Evolutionary conservation across 352 stramenopile genomes (phyloP), one percentile per base, ranked within the genome.

Genomic region (Blastocystis sp.): DNA sequence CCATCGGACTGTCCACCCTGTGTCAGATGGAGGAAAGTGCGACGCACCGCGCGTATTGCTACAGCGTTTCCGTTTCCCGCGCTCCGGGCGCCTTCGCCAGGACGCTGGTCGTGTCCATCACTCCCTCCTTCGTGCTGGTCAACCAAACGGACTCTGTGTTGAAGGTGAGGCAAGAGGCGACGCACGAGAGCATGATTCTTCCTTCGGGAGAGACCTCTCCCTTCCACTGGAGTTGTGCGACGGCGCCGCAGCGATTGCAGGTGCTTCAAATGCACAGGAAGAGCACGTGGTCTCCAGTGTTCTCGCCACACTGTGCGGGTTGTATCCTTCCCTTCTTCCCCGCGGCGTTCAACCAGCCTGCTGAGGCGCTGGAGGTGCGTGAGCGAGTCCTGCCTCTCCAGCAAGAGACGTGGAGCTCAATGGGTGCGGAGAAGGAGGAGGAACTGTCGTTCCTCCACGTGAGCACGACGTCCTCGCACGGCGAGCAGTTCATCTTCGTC

Each of bases 11-110:
- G 45, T 6, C 45, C 16, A 19, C 45, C 45, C 16, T 55, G 6
- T 55, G 45, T 16, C 6, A 55, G 45, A 16, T 16, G 45, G 45
- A 19, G 6, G 45, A 55, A 16, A 55, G 45, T 16, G 45, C 9
- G 6, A 16, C 6, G 45, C 45, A 16, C 6, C 45, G 45, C 9
- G 45, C 9, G 45, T 6, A 19, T 16, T 55, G 45, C 45, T 85
- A 85, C 41, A 39, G 50, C n/a, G 50, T 85, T 19, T 21, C 2
- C 12, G 70, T 85, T 41, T 59, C 41, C 21, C 74, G 74, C 26
- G 74, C 74, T 50, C 74, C 74, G 12, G 74, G 74, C 50, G 31
- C 66, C 59, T 85, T 85, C 45, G 74, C 74, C 31, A 50, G 74
- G 19, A 69, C 74, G 0, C 74, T 67, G 26, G 74, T 85, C 33